Percentiles rank a stretch among this genome's conserved stretches.
Conservation (phyloP, 2,329 filamentous ascomycete genomes). For the Peltaster fructicola region DNA sequence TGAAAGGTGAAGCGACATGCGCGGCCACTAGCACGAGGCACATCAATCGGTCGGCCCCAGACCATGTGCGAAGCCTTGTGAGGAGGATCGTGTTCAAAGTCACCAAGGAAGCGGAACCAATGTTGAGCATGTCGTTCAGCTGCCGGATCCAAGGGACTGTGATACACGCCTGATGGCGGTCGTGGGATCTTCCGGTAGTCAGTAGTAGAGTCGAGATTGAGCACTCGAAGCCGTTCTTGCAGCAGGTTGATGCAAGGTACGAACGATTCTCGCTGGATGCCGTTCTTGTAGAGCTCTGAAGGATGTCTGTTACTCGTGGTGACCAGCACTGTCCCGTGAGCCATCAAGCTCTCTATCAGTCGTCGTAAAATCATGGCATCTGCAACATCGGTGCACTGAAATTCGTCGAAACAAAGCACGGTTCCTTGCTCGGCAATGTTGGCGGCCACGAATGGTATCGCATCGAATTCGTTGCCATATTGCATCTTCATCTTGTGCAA, state of each 20-base stretch:
- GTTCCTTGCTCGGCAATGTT: conserved; percentile 72
- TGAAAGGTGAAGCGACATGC: conserved; percentile 86
- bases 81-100: conserved; percentile 56
- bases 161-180: conserved; percentile 84
- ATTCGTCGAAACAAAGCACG: conserved; percentile 95
- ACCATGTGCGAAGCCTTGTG: conserved; percentile 66
- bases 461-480: conserved; percentile 78
- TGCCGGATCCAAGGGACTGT: conserved; percentile 65
- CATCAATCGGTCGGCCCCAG: conserved; percentile 80
- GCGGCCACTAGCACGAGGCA: conserved; percentile 72
- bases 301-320: conserved; percentile 96
- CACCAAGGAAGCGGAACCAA: conserved; percentile 90
- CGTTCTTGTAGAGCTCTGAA: conserved; percentile 92
- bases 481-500: conserved; percentile 80
- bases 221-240: conserved; percentile 64
- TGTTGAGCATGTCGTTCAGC: conserved; percentile 71
- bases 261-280: conserved; percentile 88
- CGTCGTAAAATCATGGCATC: conserved; percentile 93
- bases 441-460: conserved; percentile 81
- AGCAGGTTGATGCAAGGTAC: conserved; percentile 88
- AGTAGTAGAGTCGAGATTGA: conserved; percentile 87
- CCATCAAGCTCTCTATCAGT: conserved; percentile 79
- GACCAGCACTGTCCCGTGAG: conserved; percentile 87
- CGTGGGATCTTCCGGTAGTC: conserved; percentile 96
- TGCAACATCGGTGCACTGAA: conserved; percentile 94